Percentiles rank a stretch among this genome's conserved stretches.
phyloP scores from a whole-genome alignment of 768 basidiomycete species.

The Polyporus arcularius region DNA sequence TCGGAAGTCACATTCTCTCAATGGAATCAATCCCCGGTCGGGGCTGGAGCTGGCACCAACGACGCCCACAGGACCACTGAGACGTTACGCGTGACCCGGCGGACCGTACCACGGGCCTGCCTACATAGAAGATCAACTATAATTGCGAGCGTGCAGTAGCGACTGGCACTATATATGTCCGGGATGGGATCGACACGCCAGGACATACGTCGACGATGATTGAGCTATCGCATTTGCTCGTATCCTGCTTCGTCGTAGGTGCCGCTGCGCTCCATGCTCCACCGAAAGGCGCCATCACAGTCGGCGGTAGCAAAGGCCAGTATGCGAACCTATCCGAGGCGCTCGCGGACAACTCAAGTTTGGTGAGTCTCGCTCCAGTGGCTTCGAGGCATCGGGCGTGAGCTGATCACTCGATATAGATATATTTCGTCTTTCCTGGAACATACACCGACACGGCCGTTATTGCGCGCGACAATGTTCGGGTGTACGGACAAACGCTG shows the following conservation, averaged over 20 bases:
- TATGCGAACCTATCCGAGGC: slow-evolving; percentile 12
- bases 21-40: background rate
- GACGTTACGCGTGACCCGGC: background rate
- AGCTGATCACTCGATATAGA: slow-evolving; percentile 1
- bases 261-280: slow-evolving; percentile 8
- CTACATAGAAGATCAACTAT: background rate
- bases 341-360: slow-evolving; percentile 16
- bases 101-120: background rate
- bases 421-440: slow-evolving; percentile 14
- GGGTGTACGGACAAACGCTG: slow-evolving; percentile 12
- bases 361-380: background rate
- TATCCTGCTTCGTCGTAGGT: slow-evolving; percentile 1
- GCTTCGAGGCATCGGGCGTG: background rate
- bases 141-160: background rate
- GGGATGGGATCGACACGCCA: background rate
- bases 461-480: slow-evolving; percentile 16
- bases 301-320: slow-evolving; percentile 6
- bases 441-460: slow-evolving; percentile 14
- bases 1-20: background rate
- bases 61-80: background rate
- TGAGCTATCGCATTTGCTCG: background rate
- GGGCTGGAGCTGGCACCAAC: background rate
- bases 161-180: background rate
- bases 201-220: background rate
- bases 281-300: slow-evolving; percentile 14